These are phyloP conservation scores for Hypoxylon sp. DNA, from an alignment of 2,329 filamentous ascomycete species.

Conservation along the genomic window DNA sequence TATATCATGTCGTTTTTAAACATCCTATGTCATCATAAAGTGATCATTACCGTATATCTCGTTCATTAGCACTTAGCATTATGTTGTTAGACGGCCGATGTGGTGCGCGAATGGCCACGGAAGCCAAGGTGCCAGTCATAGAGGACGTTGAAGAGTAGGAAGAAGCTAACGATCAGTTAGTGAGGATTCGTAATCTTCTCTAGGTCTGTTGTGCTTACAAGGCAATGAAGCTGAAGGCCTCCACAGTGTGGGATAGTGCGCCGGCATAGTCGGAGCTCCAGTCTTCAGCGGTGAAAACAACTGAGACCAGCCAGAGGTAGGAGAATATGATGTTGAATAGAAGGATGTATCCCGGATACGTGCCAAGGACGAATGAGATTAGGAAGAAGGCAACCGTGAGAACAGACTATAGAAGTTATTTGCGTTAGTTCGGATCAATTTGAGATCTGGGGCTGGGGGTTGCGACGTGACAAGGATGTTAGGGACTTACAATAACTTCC, in stretches of 20 bases:
- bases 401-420: conserved; percentile 48
- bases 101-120: conserved; percentile 43
- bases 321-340: conserved; percentile 57
- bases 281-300: conserved; percentile 53
- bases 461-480: background rate
- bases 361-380: conserved; percentile 52
- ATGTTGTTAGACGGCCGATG: conserved; percentile 47
- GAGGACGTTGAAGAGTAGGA: conserved; percentile 55
- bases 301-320: conserved; percentile 55
- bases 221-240: conserved; percentile 56
- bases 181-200: background rate
- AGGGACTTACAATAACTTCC: conserved; percentile 53
- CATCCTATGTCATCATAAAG: conserved; percentile 1
- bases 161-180: conserved; percentile 49
- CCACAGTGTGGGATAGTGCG: conserved; percentile 49
- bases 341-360: conserved; percentile 48
- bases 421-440: conserved; percentile 14
- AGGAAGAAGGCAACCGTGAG: conserved; percentile 55
- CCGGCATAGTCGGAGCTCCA: conserved; percentile 48
- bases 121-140: conserved; percentile 54
- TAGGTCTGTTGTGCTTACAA: conserved; percentile 49
- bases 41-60: conserved; percentile 7
- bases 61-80: conserved; percentile 6
- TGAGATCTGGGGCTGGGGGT: background rate
- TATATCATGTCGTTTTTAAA: background rate